These are phyloP conservation scores for Teratosphaeria pseudoeucalypti DNA, from an alignment of 2,329 filamentous ascomycete genomes.

Conservation along the genomic window DNA sequence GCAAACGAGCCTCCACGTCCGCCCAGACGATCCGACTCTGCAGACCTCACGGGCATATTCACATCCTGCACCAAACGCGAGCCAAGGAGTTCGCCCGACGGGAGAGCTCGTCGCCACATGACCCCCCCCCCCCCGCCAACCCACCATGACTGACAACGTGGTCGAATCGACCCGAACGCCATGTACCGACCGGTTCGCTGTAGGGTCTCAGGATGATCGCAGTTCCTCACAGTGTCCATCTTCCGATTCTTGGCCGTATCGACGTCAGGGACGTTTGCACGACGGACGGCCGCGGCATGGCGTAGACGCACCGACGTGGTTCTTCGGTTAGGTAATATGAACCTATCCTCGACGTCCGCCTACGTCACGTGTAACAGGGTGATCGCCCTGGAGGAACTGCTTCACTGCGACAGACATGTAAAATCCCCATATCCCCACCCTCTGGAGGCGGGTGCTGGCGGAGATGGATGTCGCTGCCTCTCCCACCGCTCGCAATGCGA, in stretches of 20 bases:
- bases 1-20: background rate
- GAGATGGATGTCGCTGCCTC: too few relatives aligned
- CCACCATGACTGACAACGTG: background rate
- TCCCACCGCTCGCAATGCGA: too few relatives aligned
- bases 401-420: background rate
- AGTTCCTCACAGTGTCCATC: background rate
- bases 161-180: background rate
- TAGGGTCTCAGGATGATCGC: background rate
- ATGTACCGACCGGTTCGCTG: background rate
- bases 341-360: background rate
- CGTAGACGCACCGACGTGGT: background rate
- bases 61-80: background rate
- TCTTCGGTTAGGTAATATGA: too few relatives aligned
- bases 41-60: background rate
- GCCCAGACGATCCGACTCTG: background rate
- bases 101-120: background rate
- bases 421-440: too few relatives aligned
- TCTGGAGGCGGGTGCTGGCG: too few relatives aligned
- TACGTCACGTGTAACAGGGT: background rate
- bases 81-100: background rate
- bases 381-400: background rate
- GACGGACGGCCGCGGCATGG: conserved; percentile 28
- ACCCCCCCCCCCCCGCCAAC: background rate
- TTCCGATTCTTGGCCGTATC: background rate
- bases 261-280: too few relatives aligned